Evolutionary conservation across 2,329 filamentous ascomycete genomes (phyloP).

Genomic region (Biscogniauxia sp.): DNA sequence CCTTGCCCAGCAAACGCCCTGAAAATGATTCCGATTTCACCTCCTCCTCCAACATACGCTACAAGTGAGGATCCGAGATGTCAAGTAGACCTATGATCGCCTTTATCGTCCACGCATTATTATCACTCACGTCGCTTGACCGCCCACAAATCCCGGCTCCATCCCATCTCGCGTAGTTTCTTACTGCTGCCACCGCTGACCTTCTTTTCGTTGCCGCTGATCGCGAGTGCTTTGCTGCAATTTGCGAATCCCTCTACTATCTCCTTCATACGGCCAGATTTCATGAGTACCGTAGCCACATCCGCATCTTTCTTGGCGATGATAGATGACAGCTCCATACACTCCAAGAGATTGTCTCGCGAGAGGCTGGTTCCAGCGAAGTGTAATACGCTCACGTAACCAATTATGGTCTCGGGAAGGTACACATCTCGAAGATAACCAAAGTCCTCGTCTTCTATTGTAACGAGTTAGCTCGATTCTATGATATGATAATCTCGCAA

Average conservation of each 20-base stretch:
- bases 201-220: constrained; percentile 55
- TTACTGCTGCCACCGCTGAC: constrained; percentile 49
- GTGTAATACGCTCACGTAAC: constrained; percentile 78
- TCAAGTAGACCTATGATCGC: neutral
- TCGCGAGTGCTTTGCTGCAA: constrained; percentile 69
- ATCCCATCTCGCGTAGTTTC: constrained; percentile 60
- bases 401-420: constrained; percentile 80
- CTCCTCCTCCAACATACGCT: neutral
- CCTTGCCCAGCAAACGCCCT: neutral
- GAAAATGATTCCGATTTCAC: neutral
- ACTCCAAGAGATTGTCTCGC: constrained; percentile 74
- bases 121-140: constrained; percentile 39
- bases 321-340: constrained; percentile 78
- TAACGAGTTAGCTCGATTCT: constrained; percentile 8
- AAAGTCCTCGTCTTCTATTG: constrained; percentile 57
- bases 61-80: constrained; percentile 6
- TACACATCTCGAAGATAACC: constrained; percentile 69
- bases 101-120: constrained; percentile 1
- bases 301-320: constrained; percentile 71
- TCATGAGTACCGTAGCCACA: constrained; percentile 62
- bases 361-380: constrained; percentile 72
- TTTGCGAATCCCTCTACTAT: constrained; percentile 73
- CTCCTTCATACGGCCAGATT: constrained; percentile 68
- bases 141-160: constrained; percentile 62
- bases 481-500: neutral